Conservation (phyloP, 768 basidiomycete species). For the Suillus bovinus region DNA sequence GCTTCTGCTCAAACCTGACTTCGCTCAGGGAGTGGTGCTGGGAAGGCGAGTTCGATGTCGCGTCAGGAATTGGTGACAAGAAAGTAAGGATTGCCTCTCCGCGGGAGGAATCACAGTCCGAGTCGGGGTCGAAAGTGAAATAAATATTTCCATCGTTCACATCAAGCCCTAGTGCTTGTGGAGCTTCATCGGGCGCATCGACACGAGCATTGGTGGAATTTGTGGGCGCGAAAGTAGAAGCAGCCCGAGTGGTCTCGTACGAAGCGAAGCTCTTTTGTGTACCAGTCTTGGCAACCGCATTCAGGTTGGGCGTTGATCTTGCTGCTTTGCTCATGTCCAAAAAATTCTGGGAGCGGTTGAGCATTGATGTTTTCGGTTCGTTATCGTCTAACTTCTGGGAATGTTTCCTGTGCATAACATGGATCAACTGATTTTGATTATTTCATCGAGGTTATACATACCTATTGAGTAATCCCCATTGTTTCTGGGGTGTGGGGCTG, state of each 20-base stretch:
- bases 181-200: not conserved
- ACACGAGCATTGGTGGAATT: not conserved
- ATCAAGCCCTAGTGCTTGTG: constrained; percentile 11
- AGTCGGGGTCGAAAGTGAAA: constrained; percentile 28
- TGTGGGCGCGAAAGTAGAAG: not conserved
- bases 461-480: constrained; percentile 24
- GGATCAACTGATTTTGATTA: not conserved
- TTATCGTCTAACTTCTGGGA: constrained; percentile 14
- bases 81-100: constrained; percentile 22
- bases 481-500: constrained; percentile 10
- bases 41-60: constrained; percentile 23
- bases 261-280: not conserved
- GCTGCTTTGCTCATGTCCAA: constrained; percentile 22
- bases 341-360: constrained; percentile 14
- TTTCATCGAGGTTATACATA: constrained; percentile 3
- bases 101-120: constrained; percentile 21
- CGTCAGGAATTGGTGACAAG: constrained; percentile 27
- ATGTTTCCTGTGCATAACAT: constrained; percentile 14
- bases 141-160: constrained; percentile 26
- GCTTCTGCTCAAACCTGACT: constrained; percentile 12
- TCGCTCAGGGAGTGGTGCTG: constrained; percentile 23
- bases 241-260: not conserved
- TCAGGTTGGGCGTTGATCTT: constrained; percentile 27
- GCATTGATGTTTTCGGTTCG: constrained; percentile 5
- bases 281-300: constrained; percentile 4